Evolutionary conservation across 805 yeast genomes (phyloP), one percentile per base, ranked within the genome.

Genomic region (Yarrowia keelungensis): DNA sequence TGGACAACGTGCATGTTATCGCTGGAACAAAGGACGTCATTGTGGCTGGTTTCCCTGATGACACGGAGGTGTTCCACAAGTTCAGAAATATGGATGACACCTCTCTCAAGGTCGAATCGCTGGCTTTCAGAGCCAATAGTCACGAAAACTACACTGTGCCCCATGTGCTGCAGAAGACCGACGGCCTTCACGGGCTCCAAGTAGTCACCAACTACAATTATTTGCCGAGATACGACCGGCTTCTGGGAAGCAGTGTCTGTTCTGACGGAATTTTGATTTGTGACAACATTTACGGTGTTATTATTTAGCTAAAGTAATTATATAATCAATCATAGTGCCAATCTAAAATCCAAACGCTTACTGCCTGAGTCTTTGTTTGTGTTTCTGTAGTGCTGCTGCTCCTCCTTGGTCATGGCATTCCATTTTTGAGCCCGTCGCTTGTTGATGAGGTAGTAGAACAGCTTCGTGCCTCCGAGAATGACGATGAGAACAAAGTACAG

Each of bases 351-450:
- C 50, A 89, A 78, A 35, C 92, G 78, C 73, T 82, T 82, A 72
- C 84, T 85, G 8, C 91, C 92, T 39, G 75, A 78, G 72, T 87
- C 89, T 0, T 72, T 78, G 2, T 88, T 81, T 15, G 74, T 79
- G 14, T 65, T 69, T 22, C 81, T 72, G 75, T 89, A 89, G 0
- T 80, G 75, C 3, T 77, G 81, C 71, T 81, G 81, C 74, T 89
- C 87, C 45, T 84, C 87, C 3, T 70, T 73, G 0, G 85, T 75
- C 82, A 86, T 71, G 0, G 76, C 74, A 51, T 79, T 76, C 93
- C 94, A 89, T n/a, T 74, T 75, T 66, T 71, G 71, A 1, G 81
- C 86, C 62, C 84, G 71, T 12, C 71, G 67, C 22, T 67, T 67
- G 71, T 80, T 80, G 9, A 74, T 67, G 62, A 70, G 71, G 7